Base-by-base conservation (phyloP, 441 rosid genomes). In the Theobroma grandiflorum region DNA sequence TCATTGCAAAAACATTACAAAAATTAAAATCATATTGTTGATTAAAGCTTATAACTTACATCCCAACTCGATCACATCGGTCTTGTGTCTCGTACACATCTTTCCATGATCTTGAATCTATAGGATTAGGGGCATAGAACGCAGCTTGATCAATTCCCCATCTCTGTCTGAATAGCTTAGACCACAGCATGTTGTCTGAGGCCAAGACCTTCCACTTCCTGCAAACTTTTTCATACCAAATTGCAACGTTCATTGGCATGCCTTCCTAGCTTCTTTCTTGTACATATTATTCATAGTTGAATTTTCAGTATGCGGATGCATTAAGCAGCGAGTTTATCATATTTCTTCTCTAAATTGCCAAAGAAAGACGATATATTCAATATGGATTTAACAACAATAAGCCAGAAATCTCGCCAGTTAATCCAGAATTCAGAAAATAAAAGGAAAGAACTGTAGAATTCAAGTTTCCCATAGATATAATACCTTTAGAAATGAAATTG, bases 11-110 rank as follows among this genome's bases (percentile, higher is more conserved):
- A 26, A 26, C 1, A 45, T 45, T 45, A 45, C 49, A 49, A 49
- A 49, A 49, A 49, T 2, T 3, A 10, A 10, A 45, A 45, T 10
- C 11, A 49, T 9, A 49, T 0, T 49, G 52, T 49, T 12, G 52
- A 11, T 49, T 10, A 12, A 11, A 49, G 16, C 52, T 49, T 49
- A 87, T n/a, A 75, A 75, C 90, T 81, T 83, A 90, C 94, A 86
- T 71, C 79, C 94, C 94, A 18, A 88, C 74, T 15, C 91, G 92
- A 80, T 85, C 94, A 59, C 92, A 82, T 14, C 91, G 90, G 74
- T 89, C 89, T 83, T 89, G 91, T 66, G 86, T 84, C 81, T 86
- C 89, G 37, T 88, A 90, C 18, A 81, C 90, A 76, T 84, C 77
- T 84, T 89, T 90, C 92, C 94, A 90, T 26, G 91, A 80, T 83